Evolutionary conservation across 2,329 filamentous ascomycete genomes (phyloP), one percentile per base, ranked within the genome.

Genomic region (Parascedosporium putredinis): DNA sequence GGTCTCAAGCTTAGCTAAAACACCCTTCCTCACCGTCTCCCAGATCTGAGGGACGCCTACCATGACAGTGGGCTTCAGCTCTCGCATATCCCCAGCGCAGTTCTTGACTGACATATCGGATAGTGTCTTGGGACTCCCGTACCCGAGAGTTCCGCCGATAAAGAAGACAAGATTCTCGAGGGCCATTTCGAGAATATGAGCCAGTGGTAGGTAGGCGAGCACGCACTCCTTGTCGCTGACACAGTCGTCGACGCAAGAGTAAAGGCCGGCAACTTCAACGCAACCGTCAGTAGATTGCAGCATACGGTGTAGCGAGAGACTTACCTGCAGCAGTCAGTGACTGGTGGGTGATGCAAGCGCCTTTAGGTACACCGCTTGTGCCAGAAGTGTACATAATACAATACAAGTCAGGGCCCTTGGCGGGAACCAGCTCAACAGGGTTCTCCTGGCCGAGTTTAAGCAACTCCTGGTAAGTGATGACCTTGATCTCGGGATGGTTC

Each of bases 1-100:
- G 51, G 76, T 71, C 62, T 86, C 84, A 52, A 97, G 83, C 67
- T 89, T 88, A 59, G 73, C 69, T 55, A 90, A 73, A 59, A 98
- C 86, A 50, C 93, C 93, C 74, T 98, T 98, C 74, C 89, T 91
- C 60, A 98, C 85, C 1, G 88, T 90, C 70, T 98, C 93, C 90
- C 91, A 98, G 27, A 98, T 85, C 52, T 94, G 90, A 2, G 93
- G 93, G 3, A 98, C 93, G 64, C 93, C 93, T 34, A 96, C 86
- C 63, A 98, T 78, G 62, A 96, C 78, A 2, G 89, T 94, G 1
- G 93, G 93, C 58, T 78, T 79, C 63, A 97, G 85, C 62, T 96
- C 90, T 53, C 86, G 85, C 69, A 98, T 95, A 59, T 98, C 93
- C 58, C 93, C 91, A 57, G 83, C 81, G 71, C 87, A 96, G 67